These are phyloP conservation scores for Danielozyma ontarioensis DNA, from an alignment of 805 yeast species.

Conservation along the genomic window DNA sequence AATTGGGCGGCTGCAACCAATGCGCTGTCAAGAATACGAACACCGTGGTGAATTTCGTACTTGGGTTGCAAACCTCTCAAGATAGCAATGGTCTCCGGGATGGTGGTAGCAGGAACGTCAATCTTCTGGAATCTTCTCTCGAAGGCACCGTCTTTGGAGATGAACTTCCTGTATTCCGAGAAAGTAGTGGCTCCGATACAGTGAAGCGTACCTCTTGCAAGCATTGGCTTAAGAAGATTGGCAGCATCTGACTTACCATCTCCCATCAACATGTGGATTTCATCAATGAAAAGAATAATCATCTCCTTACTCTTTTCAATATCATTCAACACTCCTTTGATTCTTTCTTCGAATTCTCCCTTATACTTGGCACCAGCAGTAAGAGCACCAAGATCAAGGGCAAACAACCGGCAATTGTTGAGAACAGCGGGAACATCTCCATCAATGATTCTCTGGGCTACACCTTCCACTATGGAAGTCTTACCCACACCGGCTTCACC, in stretches of 20 bases:
- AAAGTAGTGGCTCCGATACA: conserved; percentile 98
- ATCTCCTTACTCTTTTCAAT: conserved; percentile 81
- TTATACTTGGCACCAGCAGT: conserved; percentile 99
- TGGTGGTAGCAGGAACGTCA: conserved; percentile 91
- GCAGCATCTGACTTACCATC: conserved; percentile 98
- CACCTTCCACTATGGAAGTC: conserved; percentile 97
- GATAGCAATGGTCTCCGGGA: conserved; percentile 90
- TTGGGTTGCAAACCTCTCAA: conserved; percentile 93
- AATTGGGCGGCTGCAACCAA: conserved; percentile 90
- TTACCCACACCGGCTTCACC: conserved; percentile 99
- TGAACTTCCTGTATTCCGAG: conserved; percentile 86
- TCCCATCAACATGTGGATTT: conserved; percentile 99
- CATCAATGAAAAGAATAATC: conserved; percentile 92
- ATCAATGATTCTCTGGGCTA: conserved; percentile 94
- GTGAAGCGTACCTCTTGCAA: conserved; percentile 93
- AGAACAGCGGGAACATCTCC: conserved; percentile 90
- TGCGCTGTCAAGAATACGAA: conserved; percentile 90
- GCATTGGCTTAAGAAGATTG: conserved; percentile 91
- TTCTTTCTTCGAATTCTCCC: conserved; percentile 97
- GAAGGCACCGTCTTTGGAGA: conserved; percentile 97
- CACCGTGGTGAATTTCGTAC: conserved; percentile 97
- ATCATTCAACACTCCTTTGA: conserved; percentile 93
- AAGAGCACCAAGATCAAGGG: conserved; percentile 91
- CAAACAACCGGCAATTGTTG: conserved; percentile 73
- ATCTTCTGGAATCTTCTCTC: conserved; percentile 98